phyloP scores from a whole-genome alignment of 805 yeast species.

The Nakazawaea ernobii region DNA sequence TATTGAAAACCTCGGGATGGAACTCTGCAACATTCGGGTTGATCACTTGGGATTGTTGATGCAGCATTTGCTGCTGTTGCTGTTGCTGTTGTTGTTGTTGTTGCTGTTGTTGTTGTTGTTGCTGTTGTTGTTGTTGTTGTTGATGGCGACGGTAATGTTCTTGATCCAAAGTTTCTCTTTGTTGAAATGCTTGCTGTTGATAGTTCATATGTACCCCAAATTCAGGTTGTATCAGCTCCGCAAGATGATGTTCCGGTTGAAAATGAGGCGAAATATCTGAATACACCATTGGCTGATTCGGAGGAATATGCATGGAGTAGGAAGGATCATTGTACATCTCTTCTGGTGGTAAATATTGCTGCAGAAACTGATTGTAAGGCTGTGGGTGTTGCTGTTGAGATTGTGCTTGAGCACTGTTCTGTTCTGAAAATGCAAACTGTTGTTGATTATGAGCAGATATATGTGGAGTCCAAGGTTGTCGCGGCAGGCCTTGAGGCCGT shows the following conservation, averaged over 20 bases:
- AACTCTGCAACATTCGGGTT: not conserved
- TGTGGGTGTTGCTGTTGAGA: too few relatives aligned
- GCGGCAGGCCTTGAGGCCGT: not conserved
- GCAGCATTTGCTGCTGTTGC: not conserved
- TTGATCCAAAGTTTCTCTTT: not conserved
- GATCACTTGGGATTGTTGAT: not conserved
- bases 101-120: not conserved
- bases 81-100: not conserved
- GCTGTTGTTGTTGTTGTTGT: not conserved
- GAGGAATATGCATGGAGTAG: too few relatives aligned
- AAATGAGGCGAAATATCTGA: too few relatives aligned
- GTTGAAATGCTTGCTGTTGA: not conserved
- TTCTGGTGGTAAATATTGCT: too few relatives aligned
- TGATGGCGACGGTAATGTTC: not conserved
- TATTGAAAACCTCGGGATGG: too few relatives aligned
- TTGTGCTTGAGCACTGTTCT: too few relatives aligned
- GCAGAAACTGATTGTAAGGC: too few relatives aligned
- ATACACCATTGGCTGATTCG: too few relatives aligned
- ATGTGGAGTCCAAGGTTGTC: not conserved
- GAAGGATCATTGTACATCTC: too few relatives aligned
- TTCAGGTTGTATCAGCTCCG: not conserved
- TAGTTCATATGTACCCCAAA: not conserved
- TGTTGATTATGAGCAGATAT: too few relatives aligned
- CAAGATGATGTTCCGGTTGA: not conserved
- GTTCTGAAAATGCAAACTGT: too few relatives aligned